Evolutionary conservation across 805 yeast species (phyloP), one percentile per base, ranked within the genome.

Genomic region (Nakazawaea ishiwadae): DNA sequence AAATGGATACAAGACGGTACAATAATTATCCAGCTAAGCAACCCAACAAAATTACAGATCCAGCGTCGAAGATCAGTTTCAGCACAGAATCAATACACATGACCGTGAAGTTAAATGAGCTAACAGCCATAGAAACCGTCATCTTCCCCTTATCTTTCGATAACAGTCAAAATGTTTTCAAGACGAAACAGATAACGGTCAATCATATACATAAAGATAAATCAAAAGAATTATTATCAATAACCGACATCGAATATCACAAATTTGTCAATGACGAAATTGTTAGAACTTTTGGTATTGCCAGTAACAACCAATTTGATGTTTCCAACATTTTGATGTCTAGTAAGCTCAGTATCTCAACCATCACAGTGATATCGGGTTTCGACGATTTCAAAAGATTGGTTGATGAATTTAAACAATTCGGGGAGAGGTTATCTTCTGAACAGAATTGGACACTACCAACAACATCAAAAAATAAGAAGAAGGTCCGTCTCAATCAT

Each of bases 61-160:
- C 23, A 4, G 15, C 15, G 35, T 21, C 66, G 7, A 26, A 66
- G 28, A 41, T 69, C 15, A 51, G 60, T 16, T 48, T 69, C n/a
- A n/a, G n/a, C n/a, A n/a, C n/a, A n/a, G n/a, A n/a, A n/a, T n/a
- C n/a, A n/a, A n/a, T n/a, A n/a, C n/a, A n/a, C n/a, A n/a, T n/a
- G n/a, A n/a, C n/a, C n/a, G n/a, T n/a, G n/a, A n/a, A n/a, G n/a
- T n/a, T n/a, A n/a, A n/a, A n/a, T n/a, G n/a, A n/a, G n/a, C n/a
- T n/a, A n/a, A n/a, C n/a, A n/a, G n/a, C n/a, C n/a, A n/a, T n/a
- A n/a, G n/a, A n/a, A n/a, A n/a, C n/a, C n/a, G 55, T 61, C 2
- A 39, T 73, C 0, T 59, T 67, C 9, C 82, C 84, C 1, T 46
- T 77, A 1, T 63, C 74, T 0, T 72, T 53, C 46, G 68, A 66